Base-by-base conservation (phyloP, 202 grass and related monocot species). In the Elaeis oleifera region DNA sequence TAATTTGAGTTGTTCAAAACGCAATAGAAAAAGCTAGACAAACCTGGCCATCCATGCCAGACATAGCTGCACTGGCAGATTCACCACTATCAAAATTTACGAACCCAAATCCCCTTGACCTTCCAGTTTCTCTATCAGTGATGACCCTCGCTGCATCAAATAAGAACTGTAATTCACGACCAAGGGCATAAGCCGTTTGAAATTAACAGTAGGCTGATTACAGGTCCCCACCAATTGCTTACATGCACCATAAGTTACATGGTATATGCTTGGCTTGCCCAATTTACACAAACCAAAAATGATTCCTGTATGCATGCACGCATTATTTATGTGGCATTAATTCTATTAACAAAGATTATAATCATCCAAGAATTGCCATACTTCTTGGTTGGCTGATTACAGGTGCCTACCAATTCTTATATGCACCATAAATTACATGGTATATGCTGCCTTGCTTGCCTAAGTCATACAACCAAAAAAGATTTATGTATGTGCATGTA, bases 101-200 rank as follows among this genome's bases (percentile, higher is more conserved):
- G 60, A 99, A 94, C 27, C 95, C 95, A 80, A 99, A 95, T 51
- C 95, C 95, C 65, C 80, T 99, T 2, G 95, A 99, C 78, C 16
- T 90, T 72, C 95, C 89, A 55, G 67, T 64, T 0, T 90, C 95
- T 71, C 88, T 82, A 16, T 90, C 83, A 8, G 54, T 76, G 48
- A 95, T 90, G 9, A 90, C 73, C n/a, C 78, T 70, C 0, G 85
- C 89, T 95, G 82, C 50, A 79, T 61, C 16, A 44, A 56, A 68
- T 6, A 56, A 72, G 19, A 23, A 72, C 23, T 60, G 25, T 39
- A 20, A 16, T 19, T 24, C 50, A 25, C 16, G 32, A 59, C 20
- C 39, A 14, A 23, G 19, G 36, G 13, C 9, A 3, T 55, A 6
- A n/a, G 54, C 18, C 16, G 2, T 32, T 59, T 20, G 50, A 3